Percentiles rank a stretch among this genome's conserved stretches.
Evolutionary conservation across 345 rosid species (phyloP).

Genomic region (Anastatica hierochuntica): DNA sequence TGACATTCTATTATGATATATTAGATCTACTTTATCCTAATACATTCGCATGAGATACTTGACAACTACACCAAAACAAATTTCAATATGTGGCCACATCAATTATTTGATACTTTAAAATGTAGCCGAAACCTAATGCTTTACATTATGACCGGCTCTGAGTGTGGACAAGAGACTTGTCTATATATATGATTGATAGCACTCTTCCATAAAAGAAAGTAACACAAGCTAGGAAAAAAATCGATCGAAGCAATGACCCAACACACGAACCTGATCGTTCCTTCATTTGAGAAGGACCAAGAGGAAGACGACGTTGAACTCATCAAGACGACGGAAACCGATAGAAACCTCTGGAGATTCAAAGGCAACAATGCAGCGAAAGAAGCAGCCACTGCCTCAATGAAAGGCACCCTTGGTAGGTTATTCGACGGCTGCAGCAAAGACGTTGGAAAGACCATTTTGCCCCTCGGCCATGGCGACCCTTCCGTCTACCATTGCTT

Average conservation of each 20-base stretch:
- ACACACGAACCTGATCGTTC: constrained; percentile 10
- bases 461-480: constrained; percentile 55
- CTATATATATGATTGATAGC: too few relatives aligned
- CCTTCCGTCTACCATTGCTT: constrained; percentile 52
- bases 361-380: constrained; percentile 19
- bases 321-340: not conserved
- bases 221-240: too few relatives aligned
- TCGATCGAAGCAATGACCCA: not conserved
- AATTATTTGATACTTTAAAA: too few relatives aligned
- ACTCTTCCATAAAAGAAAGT: too few relatives aligned
- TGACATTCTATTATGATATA: too few relatives aligned
- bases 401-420: constrained; percentile 26
- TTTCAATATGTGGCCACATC: too few relatives aligned
- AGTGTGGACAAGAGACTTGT: too few relatives aligned
- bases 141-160: too few relatives aligned
- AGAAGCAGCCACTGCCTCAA: constrained; percentile 14
- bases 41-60: too few relatives aligned
- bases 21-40: too few relatives aligned
- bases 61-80: too few relatives aligned
- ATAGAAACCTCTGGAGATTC: constrained; percentile 22
- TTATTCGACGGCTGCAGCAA: constrained; percentile 25
- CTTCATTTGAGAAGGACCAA: not conserved
- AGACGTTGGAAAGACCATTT: constrained; percentile 22
- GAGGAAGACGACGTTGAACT: not conserved
- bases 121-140: too few relatives aligned